A percentile compares a stretch with the other conserved stretches of the same genome.
phyloP scores from a whole-genome alignment of 345 rosid species.

The Sonneratia caseolaris region DNA sequence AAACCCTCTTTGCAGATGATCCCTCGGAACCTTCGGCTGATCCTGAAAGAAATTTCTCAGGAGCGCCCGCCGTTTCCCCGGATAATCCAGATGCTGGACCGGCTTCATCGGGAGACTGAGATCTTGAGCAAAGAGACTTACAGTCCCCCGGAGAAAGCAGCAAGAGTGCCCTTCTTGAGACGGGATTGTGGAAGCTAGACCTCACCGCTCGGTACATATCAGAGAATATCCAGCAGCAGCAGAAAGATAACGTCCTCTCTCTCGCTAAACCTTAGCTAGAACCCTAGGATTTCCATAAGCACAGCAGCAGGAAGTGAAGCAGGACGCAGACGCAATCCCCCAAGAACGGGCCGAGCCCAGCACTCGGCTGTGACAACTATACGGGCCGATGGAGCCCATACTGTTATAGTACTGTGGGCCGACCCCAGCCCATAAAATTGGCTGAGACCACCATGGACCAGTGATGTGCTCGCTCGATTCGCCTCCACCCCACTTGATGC shows the following conservation, averaged over 20 bases:
- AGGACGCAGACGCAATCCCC: background rate
- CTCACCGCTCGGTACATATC: constrained; percentile 19
- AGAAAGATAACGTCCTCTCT: background rate
- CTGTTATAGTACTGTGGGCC: background rate
- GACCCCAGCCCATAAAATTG: background rate
- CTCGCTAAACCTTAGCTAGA: background rate
- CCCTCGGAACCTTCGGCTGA: background rate
- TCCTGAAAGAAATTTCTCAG: constrained; percentile 4
- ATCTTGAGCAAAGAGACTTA: constrained; percentile 30
- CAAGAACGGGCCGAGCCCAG: background rate
- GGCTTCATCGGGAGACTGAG: constrained; percentile 16
- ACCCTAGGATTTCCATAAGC: background rate
- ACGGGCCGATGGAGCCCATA: background rate
- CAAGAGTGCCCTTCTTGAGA: constrained; percentile 12
- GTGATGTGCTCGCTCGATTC: too few relatives aligned
- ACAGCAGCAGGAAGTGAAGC: background rate
- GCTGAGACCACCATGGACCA: too few relatives aligned
- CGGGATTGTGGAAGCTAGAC: constrained; percentile 16
- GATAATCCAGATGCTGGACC: constrained; percentile 9
- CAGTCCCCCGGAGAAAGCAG: constrained; percentile 17
- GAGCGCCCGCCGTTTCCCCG: constrained; percentile 12
- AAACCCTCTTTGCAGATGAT: background rate
- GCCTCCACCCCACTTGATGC: too few relatives aligned
- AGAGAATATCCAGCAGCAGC: background rate
- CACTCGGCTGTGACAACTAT: too few relatives aligned